Conservation (phyloP, 179 eudicot species). For the Actinidia arguta region DNA sequence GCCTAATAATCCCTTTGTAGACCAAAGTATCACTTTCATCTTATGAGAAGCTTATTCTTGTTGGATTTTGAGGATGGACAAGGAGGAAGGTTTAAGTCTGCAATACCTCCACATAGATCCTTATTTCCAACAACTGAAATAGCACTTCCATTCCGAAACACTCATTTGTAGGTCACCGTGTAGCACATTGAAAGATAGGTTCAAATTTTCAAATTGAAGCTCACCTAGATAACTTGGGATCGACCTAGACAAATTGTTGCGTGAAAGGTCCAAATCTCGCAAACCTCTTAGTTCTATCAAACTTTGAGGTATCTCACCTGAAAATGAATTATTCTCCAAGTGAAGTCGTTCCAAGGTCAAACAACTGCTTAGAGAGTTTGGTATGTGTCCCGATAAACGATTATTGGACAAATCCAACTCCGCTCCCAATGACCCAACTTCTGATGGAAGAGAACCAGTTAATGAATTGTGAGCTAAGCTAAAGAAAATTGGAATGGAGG, state of each 20-base stretch:
- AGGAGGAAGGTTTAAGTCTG: slow-evolving; percentile 17
- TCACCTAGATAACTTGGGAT: slow-evolving; percentile 16
- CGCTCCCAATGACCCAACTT: slow-evolving; percentile 15
- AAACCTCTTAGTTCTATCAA: slow-evolving; percentile 16
- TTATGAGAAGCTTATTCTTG: not conserved
- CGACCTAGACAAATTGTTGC: slow-evolving; percentile 19
- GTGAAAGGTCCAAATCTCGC: slow-evolving; percentile 30
- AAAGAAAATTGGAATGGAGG: slow-evolving; percentile 20
- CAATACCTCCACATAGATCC: slow-evolving; percentile 26
- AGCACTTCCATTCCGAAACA: slow-evolving; percentile 17
- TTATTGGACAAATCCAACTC: slow-evolving; percentile 26
- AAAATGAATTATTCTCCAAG: not conserved
- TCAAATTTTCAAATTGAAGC: slow-evolving; percentile 13
- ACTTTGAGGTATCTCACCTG: slow-evolving; percentile 6
- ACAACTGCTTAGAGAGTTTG: slow-evolving; percentile 1
- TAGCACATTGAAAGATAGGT: slow-evolving; percentile 27
- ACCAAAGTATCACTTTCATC: not conserved
- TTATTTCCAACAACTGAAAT: slow-evolving; percentile 23
- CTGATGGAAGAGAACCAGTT: slow-evolving; percentile 19
- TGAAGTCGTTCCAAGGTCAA: not conserved
- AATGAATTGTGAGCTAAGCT: slow-evolving; percentile 19
- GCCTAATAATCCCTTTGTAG: not conserved
- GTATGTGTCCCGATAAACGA: slow-evolving; percentile 12
- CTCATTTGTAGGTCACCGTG: slow-evolving; percentile 20
- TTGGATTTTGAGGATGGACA: slow-evolving; percentile 6